phyloP scores from a whole-genome alignment of 306 rosid genomes.

The Cucurbita moschata region DNA sequence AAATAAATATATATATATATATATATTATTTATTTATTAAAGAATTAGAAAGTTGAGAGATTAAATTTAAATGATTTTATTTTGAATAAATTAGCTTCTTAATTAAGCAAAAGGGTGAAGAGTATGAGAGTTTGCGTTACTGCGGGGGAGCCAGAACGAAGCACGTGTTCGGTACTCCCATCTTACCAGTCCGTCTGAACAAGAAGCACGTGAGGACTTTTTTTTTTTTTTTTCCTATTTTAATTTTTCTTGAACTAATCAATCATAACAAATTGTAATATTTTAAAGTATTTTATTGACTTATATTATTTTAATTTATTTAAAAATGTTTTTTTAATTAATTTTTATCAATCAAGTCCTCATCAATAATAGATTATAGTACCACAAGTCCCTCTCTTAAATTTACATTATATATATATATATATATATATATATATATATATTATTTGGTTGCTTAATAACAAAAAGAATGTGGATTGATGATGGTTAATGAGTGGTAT shows the following conservation, averaged over 20 bases:
- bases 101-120: background rate
- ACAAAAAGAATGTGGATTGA: background rate
- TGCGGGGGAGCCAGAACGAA: background rate
- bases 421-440: too few relatives aligned
- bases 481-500: constrained; percentile 7
- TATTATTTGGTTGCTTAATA: background rate
- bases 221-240: background rate
- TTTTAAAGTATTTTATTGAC: background rate
- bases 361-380: background rate
- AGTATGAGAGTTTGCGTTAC: background rate
- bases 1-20: too few relatives aligned
- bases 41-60: too few relatives aligned
- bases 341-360: background rate
- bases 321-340: background rate
- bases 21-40: too few relatives aligned
- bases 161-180: background rate
- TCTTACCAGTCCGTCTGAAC: background rate
- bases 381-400: background rate
- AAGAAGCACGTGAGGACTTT: background rate
- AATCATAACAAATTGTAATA: background rate
- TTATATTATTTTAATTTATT: background rate
- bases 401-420: background rate
- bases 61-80: too few relatives aligned
- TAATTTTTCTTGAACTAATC: background rate
- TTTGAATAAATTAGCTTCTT: too few relatives aligned